Percentiles rank a stretch among this genome's conserved stretches.
These are phyloP conservation scores for Annulohypoxylon stygium DNA, from an alignment of 495 filamentous ascomycete genomes.

Conservation along the genomic window DNA sequence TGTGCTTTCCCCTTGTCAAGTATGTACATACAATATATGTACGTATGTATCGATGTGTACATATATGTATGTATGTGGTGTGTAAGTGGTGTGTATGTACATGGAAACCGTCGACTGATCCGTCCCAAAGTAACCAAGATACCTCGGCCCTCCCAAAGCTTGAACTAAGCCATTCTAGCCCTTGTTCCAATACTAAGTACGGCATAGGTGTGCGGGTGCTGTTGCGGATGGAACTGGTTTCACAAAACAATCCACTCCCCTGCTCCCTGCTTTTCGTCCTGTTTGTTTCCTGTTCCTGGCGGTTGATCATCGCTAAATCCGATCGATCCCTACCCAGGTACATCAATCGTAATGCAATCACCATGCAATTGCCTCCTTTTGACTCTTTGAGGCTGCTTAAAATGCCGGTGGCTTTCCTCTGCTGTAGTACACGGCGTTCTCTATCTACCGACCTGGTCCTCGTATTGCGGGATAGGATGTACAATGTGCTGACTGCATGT, in stretches of 20 bases:
- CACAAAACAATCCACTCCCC: conserved; percentile 23
- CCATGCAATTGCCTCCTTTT: conserved; percentile 8
- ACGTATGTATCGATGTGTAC: too few species aligned
- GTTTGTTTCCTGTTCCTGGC: conserved; percentile 41
- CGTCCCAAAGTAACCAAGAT: conserved; percentile 21
- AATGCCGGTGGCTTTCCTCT: conserved; percentile 8
- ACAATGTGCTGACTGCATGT: conserved; percentile 32
- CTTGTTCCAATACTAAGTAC: background rate
- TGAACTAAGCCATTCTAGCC: background rate
- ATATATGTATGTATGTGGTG: too few species aligned
- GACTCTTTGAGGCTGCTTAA: background rate
- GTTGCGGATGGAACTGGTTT: conserved; percentile 1
- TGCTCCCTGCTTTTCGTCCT: conserved; percentile 22
- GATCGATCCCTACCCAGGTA: conserved; percentile 22
- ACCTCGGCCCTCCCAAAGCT: conserved; percentile 2
- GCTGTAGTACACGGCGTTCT: conserved; percentile 11
- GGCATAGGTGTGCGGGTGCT: background rate
- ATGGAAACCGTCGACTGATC: conserved; percentile 27
- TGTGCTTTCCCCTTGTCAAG: conserved; percentile 43
- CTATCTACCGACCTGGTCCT: background rate
- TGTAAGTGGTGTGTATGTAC: too few species aligned
- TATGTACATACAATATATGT: conserved; percentile 13
- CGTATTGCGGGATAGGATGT: conserved; percentile 18
- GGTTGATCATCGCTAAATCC: conserved; percentile 37
- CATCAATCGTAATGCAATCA: conserved; percentile 15